Evolutionary conservation across 2,329 filamentous ascomycete species (phyloP).

Genomic region (Pseudogymnoascus sp.): DNA sequence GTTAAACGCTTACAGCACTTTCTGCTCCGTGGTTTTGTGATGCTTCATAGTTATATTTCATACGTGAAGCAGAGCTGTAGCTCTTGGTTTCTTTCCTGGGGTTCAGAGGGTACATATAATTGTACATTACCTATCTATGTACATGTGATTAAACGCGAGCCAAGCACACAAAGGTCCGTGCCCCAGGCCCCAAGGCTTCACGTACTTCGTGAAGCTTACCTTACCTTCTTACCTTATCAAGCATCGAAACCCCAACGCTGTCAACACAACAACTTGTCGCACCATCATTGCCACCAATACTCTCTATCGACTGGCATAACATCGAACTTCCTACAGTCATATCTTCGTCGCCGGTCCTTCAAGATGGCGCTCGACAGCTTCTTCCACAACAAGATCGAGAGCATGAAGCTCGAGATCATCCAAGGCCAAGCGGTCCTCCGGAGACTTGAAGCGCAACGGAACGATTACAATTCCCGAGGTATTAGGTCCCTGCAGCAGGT

Average conservation of each 20-base stretch:
- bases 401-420: constrained; percentile 99
- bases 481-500: constrained; percentile 8
- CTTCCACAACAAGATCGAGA: constrained; percentile 99
- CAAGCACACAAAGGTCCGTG: neutral
- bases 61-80: neutral
- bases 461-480: constrained; percentile 93
- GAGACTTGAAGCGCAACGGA: constrained; percentile 91
- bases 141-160: constrained; percentile 2
- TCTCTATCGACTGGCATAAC: neutral
- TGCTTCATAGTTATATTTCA: neutral
- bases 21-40: neutral
- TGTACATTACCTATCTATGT: neutral
- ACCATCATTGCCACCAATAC: constrained; percentile 4
- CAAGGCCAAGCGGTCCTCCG: constrained; percentile 94
- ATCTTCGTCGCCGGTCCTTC: constrained; percentile 22
- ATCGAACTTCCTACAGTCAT: neutral
- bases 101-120: neutral
- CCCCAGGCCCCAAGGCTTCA: constrained; percentile 9
- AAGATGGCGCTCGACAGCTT: constrained; percentile 98
- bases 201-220: constrained; percentile 8
- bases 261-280: constrained; percentile 1
- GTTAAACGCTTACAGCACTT: neutral
- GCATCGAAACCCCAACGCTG: neutral
- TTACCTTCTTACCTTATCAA: constrained; percentile 8
- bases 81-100: neutral